These are phyloP conservation scores for Trypanosoma avium DNA, from an alignment of 208 protist genomes.

Conservation along the genomic window DNA sequence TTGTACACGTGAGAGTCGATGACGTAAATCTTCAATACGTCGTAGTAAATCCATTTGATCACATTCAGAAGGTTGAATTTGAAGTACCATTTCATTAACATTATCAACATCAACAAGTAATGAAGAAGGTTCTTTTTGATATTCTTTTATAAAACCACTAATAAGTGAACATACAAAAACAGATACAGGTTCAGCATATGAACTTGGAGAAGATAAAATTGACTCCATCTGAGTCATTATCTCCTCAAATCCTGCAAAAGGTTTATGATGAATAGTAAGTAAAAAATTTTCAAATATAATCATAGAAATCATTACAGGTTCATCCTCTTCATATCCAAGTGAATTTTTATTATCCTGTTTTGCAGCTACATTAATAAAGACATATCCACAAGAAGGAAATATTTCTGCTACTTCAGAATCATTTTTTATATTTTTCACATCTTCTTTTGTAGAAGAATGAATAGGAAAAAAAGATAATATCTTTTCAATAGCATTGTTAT, in stretches of 20 bases:
- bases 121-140: constrained; percentile 43
- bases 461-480: constrained; percentile 27
- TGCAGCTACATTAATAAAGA: constrained; percentile 20
- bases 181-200: constrained; percentile 31
- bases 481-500: constrained; percentile 18
- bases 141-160: constrained; percentile 41
- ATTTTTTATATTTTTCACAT: constrained; percentile 15
- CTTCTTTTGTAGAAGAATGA: constrained; percentile 24
- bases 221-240: constrained; percentile 24
- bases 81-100: constrained; percentile 80
- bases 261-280: constrained; percentile 17
- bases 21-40: constrained; percentile 52
- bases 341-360: neutral
- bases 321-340: neutral
- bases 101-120: constrained; percentile 68
- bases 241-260: constrained; percentile 17
- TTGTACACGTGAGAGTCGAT: constrained; percentile 52
- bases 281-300: constrained; percentile 29
- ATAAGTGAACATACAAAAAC: constrained; percentile 58
- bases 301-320: constrained; percentile 20
- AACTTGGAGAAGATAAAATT: constrained; percentile 16
- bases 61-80: constrained; percentile 64
- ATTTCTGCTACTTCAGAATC: constrained; percentile 19
- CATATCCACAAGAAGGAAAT: constrained; percentile 38
- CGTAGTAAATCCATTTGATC: constrained; percentile 76